Base-by-base conservation (phyloP, 495 filamentous ascomycete genomes). In the Schizothecium vesticola region DNA sequence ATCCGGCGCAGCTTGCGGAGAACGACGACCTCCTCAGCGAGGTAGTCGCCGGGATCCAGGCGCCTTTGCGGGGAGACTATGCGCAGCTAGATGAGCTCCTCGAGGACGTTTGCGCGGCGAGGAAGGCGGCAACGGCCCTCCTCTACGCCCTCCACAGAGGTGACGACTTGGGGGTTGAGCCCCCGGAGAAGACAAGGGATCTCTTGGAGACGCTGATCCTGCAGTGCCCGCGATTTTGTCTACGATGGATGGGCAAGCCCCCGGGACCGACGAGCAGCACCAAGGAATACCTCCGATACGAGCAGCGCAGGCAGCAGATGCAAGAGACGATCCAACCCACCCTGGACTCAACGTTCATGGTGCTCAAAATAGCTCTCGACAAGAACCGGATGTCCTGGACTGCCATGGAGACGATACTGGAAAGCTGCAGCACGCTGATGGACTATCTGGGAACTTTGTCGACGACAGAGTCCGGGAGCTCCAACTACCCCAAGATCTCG, bases 31-130 rank as follows among this genome's bases (percentile, higher is more conserved):
- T 82, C 4, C 67, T 87, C 1, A 76, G 78, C 5, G 76, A 81
- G 59, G 82, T 89, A 0, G 66, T 90, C 16, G 84, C 86, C 10
- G 80, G 78, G 11, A 72, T 89, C 29, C 80, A 82, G 63, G 80
- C 87, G n/a, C 81, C 86, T 0, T 73, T 92, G 16, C 85, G 87
- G 66, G 91, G 91, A 1, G 88, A 86, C 16, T 75, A 82, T 4
- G 73, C 75, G 12, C 90, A 92, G 64, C 75, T 94, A n/a, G 90
- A 93, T 70, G 89, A 91, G 31, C 79, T 94, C 1, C 74, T 93
- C 16, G 77, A 83, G 16, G 88, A 87, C 67, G 80, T 91, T n/a
- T 88, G 86, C 26, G 81, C 79, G 51, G 81, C 89, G 25, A 86
- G 91, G 69, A 90, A 87, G 71, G 75, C 86, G 21, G 83, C 86